Conservation (phyloP, 169 alveolate species). For the Toxoplasma gondii region DNA sequence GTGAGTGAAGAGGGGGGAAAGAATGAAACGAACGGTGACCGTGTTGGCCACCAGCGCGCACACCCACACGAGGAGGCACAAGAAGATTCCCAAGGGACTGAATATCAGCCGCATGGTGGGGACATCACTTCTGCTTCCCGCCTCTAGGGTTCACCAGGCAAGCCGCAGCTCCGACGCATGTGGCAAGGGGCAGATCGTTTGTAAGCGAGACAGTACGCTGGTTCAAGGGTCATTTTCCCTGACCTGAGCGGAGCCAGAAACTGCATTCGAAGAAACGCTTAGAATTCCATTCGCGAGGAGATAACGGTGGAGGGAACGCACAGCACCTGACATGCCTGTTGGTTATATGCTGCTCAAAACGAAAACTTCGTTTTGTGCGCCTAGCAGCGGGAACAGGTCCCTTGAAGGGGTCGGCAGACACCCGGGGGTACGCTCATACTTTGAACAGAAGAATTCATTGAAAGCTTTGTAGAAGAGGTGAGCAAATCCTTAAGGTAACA, state of each 20-base stretch:
- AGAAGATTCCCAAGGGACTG: not conserved
- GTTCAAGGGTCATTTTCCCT: not conserved
- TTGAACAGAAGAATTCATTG: too few species aligned
- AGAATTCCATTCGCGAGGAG: too few species aligned
- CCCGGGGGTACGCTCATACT: too few species aligned
- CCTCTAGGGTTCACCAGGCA: not conserved
- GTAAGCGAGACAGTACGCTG: not conserved
- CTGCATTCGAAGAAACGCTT: too few species aligned
- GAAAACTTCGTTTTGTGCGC: too few species aligned
- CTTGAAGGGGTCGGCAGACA: too few species aligned
- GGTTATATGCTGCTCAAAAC: too few species aligned
- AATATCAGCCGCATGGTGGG: not conserved
- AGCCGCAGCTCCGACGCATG: not conserved
- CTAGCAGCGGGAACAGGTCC: too few species aligned
- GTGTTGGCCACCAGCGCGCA: slow-evolving; percentile 23
- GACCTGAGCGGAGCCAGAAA: not conserved
- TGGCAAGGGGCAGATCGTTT: not conserved
- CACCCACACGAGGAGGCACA: slow-evolving; percentile 30
- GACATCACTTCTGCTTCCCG: not conserved
- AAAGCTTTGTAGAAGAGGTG: too few species aligned
- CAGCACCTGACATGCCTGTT: too few species aligned
- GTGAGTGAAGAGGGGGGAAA: slow-evolving; percentile 17
- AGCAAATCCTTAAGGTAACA: too few species aligned
- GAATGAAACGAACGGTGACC: not conserved
- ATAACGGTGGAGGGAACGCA: too few species aligned